Base-by-base conservation (phyloP, 495 filamentous ascomycete species). In the Podospora fimiseda region DNA sequence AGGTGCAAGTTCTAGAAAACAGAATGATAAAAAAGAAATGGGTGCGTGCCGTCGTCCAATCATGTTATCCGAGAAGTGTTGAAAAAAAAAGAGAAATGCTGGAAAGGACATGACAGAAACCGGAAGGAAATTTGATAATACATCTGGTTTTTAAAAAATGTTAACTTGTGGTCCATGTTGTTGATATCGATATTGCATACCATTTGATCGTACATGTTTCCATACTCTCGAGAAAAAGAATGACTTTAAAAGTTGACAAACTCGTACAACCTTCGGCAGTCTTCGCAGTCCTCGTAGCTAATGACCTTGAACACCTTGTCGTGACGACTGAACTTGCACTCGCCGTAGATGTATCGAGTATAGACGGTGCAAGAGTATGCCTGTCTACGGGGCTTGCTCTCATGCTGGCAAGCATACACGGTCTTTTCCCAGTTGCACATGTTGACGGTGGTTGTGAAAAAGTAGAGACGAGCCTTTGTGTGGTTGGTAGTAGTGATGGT, bases 371-470 rank as follows among this genome's bases (percentile, higher is more conserved):
- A 60, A 8, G 57, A 60, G 57, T 60, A 60, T 6, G 52, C 48
- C 45, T 48, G 46, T 20, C 50, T 45, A 30, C 57, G 45, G 4
- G 45, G 20, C 21, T 42, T 53, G 30, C 55, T 46, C 14, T 21
- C 22, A 46, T 60, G 52, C 0, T 46, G 48, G 53, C 57, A 60
- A 9, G 53, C 54, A 33, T 50, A 60, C 8, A 47, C 22, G 33
- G 44, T 60, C 20, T 57, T 33, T 38, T 60, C 57, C 57, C 57
- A 60, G 40, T 40, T 60, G 46, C 57, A 60, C 57, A 60, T 60
- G 24, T 21, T 42, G 39, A 15, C 18, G 30, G 3, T 36, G 24
- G 20, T 16, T 27, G 44, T 21, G 16, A 2, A 7, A 43, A 51
- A 6, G 21, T 24, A 2, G 16, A 27, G 11, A 16, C 3, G 48